Conservation (phyloP, 2,329 filamentous ascomycete genomes). For the Scedosporium boydii region DNA sequence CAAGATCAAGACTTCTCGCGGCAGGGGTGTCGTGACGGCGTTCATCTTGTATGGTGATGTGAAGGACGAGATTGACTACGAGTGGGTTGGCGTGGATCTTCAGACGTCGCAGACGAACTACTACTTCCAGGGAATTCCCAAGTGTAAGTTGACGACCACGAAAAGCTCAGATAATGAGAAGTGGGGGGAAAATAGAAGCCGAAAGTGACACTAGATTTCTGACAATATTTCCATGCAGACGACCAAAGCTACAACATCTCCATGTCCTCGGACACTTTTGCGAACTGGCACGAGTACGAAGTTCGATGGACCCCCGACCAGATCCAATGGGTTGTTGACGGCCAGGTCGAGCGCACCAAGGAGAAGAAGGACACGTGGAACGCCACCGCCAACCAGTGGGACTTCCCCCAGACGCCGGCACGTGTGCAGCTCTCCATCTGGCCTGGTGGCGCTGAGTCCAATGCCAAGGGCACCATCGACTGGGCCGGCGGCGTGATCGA, state of each 20-base stretch:
- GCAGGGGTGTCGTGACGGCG: conserved; percentile 84
- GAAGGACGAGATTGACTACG: conserved; percentile 97
- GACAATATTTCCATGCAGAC: conserved; percentile 37
- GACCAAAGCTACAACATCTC: conserved; percentile 65
- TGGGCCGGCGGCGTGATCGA: conserved; percentile 90
- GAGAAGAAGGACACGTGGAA: conserved; percentile 80
- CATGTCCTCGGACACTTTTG: conserved; percentile 55
- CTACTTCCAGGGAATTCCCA: conserved; percentile 88
- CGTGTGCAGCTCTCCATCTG: conserved; percentile 92
- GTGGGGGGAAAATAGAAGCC: not conserved
- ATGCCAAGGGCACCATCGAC: conserved; percentile 72
- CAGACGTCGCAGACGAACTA: conserved; percentile 81
- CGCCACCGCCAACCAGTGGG: conserved; percentile 66
- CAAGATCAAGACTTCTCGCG: conserved; percentile 73
- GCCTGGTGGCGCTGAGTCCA: conserved; percentile 76
- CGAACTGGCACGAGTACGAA: conserved; percentile 80
- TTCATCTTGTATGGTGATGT: conserved; percentile 94
- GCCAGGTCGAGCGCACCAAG: conserved; percentile 63
- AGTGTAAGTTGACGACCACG: conserved; percentile 54
- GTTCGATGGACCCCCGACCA: conserved; percentile 85
- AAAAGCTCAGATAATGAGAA: not conserved
- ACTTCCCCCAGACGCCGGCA: conserved; percentile 84
- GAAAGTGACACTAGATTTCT: conserved; percentile 10
- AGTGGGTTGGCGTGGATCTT: conserved; percentile 80
- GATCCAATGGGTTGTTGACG: conserved; percentile 83